Base-by-base conservation (phyloP, 495 filamentous ascomycete genomes). In the Clavariopsis aquatica region DNA sequence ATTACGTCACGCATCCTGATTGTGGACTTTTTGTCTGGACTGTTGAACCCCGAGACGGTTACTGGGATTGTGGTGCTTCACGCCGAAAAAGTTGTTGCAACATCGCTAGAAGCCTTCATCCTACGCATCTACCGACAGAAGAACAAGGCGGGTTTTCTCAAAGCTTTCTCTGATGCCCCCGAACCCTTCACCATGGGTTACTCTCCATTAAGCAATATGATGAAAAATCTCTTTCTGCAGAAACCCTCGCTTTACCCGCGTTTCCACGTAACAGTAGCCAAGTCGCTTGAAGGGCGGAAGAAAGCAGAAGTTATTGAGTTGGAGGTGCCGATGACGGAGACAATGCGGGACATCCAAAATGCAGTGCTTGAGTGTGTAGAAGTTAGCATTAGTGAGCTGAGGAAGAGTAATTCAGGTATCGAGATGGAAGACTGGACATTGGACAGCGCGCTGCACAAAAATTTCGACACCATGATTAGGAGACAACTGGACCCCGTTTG, bases 381-480 rank as follows among this genome's bases (percentile, higher is more conserved):
- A 73, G 86, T 92, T 51, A 95, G 91, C 65, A 93, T 98, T 66
- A 83, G 86, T 27, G 95, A 98, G 72, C 79, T 98, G 17, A 93
- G 91, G 72, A 97, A 96, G 73, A 80, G 85, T 9, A 97, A 96
- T 71, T 82, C 87, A 0, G 92, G 92, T 0, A 77, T 98, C 6
- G 95, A 98, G 65, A 90, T 98, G 89, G 93, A 93, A 62, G 92
- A 97, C 66, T 98, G 94, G 94, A 98, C 91, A 58, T 79, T 96
- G 20, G 95, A 98, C 73, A 96, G 91, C 73, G 95, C 94, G 23
- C 77, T 98, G 58, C 90, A 97, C 64, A 89, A 87, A 73, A 93
- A 88, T 67, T 98, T 98, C 73, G 95, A 98, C 74, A 80, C 90
- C 34, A 85, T 93, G 61, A 85, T 98, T 52, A 79, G 92, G 52